These are phyloP conservation scores for carrot (Daucus carota) DNA, from an alignment of 129 eudicot genomes.

Conservation along the genomic window DH1_v3.0 NC_030381.2:51328501-51329000, in stretches of 20 bases:
- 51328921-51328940: background rate
- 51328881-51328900: background rate
- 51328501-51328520: background rate
- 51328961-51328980: too few relatives aligned
- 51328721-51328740: constrained; percentile 53
- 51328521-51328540: constrained; percentile 53
- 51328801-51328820: constrained; percentile 70
- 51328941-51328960: too few relatives aligned
- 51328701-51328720: background rate
- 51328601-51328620: constrained; percentile 89
- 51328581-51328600: constrained; percentile 80
- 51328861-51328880: background rate
- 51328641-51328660: constrained; percentile 13
- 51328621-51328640: constrained; percentile 75
- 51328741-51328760: constrained; percentile 70
- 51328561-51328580: constrained; percentile 78
- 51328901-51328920: background rate
- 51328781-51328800: constrained; percentile 59
- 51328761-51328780: constrained; percentile 80
- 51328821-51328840: constrained; percentile 18
- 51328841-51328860: background rate
- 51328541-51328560: constrained; percentile 79
- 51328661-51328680: constrained; percentile 3
- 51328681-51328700: background rate
- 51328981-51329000: background rate